Evolutionary conservation across 495 filamentous ascomycete species (phyloP).

Genomic region (Penicillium subrubescens): DNA sequence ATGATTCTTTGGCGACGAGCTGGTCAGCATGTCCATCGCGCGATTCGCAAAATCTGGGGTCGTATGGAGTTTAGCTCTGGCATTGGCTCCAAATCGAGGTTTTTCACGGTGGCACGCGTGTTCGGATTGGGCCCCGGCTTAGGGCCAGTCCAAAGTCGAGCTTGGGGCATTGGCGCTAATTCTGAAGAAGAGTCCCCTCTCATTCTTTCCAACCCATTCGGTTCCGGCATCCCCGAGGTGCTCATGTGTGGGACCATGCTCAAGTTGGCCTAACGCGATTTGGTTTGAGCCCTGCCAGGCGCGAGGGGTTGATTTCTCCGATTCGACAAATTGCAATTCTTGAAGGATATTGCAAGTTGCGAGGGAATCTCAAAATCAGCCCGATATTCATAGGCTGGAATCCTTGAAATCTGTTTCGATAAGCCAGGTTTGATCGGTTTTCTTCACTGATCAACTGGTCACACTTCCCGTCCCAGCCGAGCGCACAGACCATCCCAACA

Average conservation of each 20-base stretch:
- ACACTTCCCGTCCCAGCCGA: background rate
- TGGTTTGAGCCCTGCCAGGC: background rate
- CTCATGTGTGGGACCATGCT: background rate
- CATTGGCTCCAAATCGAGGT: background rate
- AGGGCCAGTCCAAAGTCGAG: background rate
- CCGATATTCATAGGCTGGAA: background rate
- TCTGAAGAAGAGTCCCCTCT: background rate
- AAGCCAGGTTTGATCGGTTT: background rate
- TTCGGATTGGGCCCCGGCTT: background rate
- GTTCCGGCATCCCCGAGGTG: background rate
- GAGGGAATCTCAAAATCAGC: background rate
- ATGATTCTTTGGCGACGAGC: background rate
- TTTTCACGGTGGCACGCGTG: constrained; percentile 13
- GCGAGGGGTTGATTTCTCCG: background rate
- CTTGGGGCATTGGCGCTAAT: background rate
- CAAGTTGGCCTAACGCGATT: background rate
- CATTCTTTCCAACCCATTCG: background rate
- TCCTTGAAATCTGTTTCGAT: background rate
- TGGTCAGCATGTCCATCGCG: background rate
- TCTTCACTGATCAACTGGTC: no score
- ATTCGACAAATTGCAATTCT: background rate
- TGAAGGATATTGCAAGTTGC: background rate
- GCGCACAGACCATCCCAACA: no score
- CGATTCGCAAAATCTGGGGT: constrained; percentile 7
- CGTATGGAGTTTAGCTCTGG: background rate